These are phyloP conservation scores for Ramaria sp. DNA, from an alignment of 768 basidiomycete species.

Conservation along the genomic window DNA sequence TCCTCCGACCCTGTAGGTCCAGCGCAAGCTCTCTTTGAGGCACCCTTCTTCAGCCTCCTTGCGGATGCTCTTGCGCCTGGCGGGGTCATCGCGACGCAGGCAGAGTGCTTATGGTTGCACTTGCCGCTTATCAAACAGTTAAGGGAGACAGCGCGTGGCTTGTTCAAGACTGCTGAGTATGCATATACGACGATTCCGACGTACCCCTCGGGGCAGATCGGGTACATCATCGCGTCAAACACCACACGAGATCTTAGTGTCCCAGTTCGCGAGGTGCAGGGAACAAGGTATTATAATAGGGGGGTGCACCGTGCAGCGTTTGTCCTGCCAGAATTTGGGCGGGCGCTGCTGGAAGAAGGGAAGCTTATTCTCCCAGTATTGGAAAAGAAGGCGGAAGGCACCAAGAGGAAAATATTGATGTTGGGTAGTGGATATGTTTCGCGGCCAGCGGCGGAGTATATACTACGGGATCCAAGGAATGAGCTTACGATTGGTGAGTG, in stretches of 20 bases:
- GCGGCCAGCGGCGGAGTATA: slow-evolving; percentile 90
- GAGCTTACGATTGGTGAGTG: slow-evolving; percentile 53
- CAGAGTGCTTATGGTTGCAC: slow-evolving; percentile 93
- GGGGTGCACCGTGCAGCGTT: slow-evolving; percentile 76
- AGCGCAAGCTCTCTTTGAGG: slow-evolving; percentile 87
- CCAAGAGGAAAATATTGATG: slow-evolving; percentile 52
- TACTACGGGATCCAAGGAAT: slow-evolving; percentile 73
- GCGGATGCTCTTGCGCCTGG: slow-evolving; percentile 83
- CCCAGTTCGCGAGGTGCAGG: slow-evolving; percentile 60
- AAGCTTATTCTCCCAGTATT: slow-evolving; percentile 65
- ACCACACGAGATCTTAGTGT: slow-evolving; percentile 52
- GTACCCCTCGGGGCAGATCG: slow-evolving; percentile 97
- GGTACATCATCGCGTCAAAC: slow-evolving; percentile 82
- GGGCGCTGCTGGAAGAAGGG: slow-evolving; percentile 61
- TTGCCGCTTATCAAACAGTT: slow-evolving; percentile 76
- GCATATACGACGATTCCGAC: slow-evolving; percentile 96
- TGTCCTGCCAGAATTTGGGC: slow-evolving; percentile 86
- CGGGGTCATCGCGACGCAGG: slow-evolving; percentile 92
- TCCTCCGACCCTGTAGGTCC: slow-evolving; percentile 98
- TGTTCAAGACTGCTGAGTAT: slow-evolving; percentile 82
- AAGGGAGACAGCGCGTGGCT: slow-evolving; percentile 48
- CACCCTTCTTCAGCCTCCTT: slow-evolving; percentile 93
- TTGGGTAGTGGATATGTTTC: slow-evolving; percentile 96
- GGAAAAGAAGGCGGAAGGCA: slow-evolving; percentile 42
- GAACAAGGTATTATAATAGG: slow-evolving; percentile 78